A percentile compares a stretch with the other conserved stretches of the same genome.
These are phyloP conservation scores for Arabis alpina DNA, from an alignment of 345 rosid genomes.

Conservation along the genomic window DNA sequence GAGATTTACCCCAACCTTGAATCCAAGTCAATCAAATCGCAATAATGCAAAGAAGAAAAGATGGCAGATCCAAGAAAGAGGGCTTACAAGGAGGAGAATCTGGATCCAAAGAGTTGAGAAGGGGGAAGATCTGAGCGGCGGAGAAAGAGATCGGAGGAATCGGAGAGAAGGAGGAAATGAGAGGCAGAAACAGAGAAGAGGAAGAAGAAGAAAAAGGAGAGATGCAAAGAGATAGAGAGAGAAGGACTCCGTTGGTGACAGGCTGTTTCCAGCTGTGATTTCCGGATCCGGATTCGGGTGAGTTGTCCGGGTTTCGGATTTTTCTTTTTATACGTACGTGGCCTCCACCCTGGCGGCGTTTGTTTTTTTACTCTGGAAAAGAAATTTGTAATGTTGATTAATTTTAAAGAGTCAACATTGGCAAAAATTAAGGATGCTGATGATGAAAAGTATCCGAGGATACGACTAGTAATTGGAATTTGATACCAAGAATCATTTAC, in stretches of 20 bases:
- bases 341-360: constrained; percentile 45
- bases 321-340: constrained; percentile 27
- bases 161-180: constrained; percentile 19
- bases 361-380: constrained; percentile 16
- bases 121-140: constrained; percentile 38
- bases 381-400: too few species aligned
- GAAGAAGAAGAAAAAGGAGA: constrained; percentile 30
- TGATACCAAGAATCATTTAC: too few species aligned
- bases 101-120: constrained; percentile 52
- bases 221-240: constrained; percentile 6
- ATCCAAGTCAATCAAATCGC: too few species aligned
- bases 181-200: constrained; percentile 34
- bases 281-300: constrained; percentile 54
- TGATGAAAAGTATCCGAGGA: too few species aligned
- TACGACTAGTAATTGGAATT: too few species aligned
- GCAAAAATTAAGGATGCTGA: too few species aligned
- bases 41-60: too few species aligned
- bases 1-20: too few species aligned
- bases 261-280: constrained; percentile 97
- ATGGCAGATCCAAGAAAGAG: too few species aligned
- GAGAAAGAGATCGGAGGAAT: constrained; percentile 34
- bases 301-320: constrained; percentile 32
- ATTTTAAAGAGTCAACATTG: too few species aligned
- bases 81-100: constrained; percentile 59
- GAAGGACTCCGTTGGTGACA: constrained; percentile 92